Percentiles rank a stretch among this genome's conserved stretches.
Conservation (phyloP, 2,329 filamentous ascomycete genomes). For the Xylariomycetidae sp. region DNA sequence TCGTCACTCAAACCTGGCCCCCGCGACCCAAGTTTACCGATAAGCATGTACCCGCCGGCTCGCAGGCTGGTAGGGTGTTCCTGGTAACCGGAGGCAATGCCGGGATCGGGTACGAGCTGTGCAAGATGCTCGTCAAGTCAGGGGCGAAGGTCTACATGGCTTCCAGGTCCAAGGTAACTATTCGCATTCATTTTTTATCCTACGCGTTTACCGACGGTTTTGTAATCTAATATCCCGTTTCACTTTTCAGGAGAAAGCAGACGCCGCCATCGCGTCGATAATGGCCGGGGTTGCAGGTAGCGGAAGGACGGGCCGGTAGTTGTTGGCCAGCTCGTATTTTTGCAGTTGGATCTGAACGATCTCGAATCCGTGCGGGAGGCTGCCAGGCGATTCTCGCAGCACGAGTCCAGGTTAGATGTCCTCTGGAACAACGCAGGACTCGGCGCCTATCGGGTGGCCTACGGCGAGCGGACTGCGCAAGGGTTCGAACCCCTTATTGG, state of each 20-base stretch:
- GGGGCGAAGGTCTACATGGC: not conserved
- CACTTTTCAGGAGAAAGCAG: conserved; percentile 27
- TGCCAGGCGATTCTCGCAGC: conserved; percentile 12
- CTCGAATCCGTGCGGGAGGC: conserved; percentile 10
- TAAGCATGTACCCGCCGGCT: not conserved
- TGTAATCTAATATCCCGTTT: no score
- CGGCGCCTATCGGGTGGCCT: conserved; percentile 12
- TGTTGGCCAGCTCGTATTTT: conserved; percentile 14
- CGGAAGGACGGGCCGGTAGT: no score
- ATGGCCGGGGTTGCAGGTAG: no score
- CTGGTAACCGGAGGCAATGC: not conserved
- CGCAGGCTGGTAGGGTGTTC: not conserved
- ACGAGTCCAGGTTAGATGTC: conserved; percentile 14
- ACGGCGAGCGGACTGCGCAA: conserved; percentile 22
- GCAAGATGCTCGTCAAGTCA: not conserved
- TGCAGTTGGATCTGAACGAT: conserved; percentile 15
- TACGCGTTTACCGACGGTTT: no score
- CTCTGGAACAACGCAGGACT: conserved; percentile 21
- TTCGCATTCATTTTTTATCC: no score
- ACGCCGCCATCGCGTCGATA: conserved; percentile 29
- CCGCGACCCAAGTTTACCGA: not conserved
- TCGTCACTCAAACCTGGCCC: not conserved
- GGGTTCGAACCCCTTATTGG: conserved; percentile 30
- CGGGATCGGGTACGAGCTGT: not conserved
- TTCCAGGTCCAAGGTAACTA: not conserved